Conservation (phyloP, 768 basidiomycete genomes). For the Mycena filopes region DNA sequence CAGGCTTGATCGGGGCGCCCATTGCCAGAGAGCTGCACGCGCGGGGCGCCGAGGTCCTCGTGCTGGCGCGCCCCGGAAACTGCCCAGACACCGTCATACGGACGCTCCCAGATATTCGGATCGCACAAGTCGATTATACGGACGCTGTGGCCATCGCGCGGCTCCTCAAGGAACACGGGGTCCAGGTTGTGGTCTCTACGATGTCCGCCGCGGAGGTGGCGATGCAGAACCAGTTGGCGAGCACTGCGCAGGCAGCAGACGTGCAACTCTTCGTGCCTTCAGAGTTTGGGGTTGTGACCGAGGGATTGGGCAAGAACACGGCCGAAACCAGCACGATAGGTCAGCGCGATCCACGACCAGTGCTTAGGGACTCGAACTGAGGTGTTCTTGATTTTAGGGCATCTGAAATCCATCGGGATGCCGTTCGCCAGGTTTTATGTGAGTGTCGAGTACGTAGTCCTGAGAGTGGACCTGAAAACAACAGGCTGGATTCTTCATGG, state of each 20-base stretch:
- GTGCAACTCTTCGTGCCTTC: constrained; percentile 49
- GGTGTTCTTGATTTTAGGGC: constrained; percentile 34
- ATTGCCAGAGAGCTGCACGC: constrained; percentile 40
- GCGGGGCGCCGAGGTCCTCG: constrained; percentile 26
- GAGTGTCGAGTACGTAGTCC: constrained; percentile 13
- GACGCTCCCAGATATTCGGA: constrained; percentile 32
- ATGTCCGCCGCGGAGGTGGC: constrained; percentile 42
- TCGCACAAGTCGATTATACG: constrained; percentile 40
- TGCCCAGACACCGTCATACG: constrained; percentile 5
- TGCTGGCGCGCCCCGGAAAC: constrained; percentile 25
- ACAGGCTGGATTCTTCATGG: constrained; percentile 47
- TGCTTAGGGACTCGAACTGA: neutral
- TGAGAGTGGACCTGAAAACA: neutral
- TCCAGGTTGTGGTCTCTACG: constrained; percentile 48
- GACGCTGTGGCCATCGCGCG: constrained; percentile 36
- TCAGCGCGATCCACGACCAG: constrained; percentile 34
- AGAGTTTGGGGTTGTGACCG: constrained; percentile 48
- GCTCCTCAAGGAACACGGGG: constrained; percentile 38
- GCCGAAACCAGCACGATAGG: constrained; percentile 36
- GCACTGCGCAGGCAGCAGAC: constrained; percentile 44
- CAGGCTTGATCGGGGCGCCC: constrained; percentile 46
- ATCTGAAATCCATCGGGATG: constrained; percentile 42
- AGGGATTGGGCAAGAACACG: constrained; percentile 40
- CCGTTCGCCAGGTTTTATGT: constrained; percentile 47
- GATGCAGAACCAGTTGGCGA: constrained; percentile 42